Evolutionary conservation across 2,329 filamentous ascomycete species (phyloP), one percentile per base, ranked within the genome.

Genomic region (Fusarium illudens): DNA sequence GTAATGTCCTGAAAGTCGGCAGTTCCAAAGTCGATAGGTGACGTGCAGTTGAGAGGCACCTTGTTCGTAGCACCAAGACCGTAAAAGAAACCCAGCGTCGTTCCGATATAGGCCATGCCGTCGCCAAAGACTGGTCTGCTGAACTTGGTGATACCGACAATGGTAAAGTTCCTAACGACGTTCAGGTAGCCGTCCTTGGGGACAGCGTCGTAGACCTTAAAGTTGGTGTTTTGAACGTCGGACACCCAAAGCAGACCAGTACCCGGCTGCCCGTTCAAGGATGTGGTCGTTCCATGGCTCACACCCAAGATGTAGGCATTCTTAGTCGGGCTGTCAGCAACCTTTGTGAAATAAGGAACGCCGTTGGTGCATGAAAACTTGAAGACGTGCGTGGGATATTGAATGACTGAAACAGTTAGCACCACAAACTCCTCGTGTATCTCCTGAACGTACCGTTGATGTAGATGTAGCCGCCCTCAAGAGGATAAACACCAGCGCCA

Each of bases 41-140:
- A 77, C 0, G 84, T 84, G 70, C 86, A 89, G 71, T 87, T 85
- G 3, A 89, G 75, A 0, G 86, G 82, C 4, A 80, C 70, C 36
- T 84, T 87, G 27, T 85, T 84, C 0, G 86, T 85, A 0, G 85
- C 84, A 1, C 86, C 86, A 57, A 86, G 87, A 2, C 80, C 86
- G 29, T 87, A 87, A 19, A 89, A 71, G 57, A 77, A 82, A 4
- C 86, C 87, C 22, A 78, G 75, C 3, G 77, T 83, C 1, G 83
- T 85, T 10, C 84, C 84, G n/a, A 88, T 73, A 62, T 88, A 89
- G 3, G 83, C 81, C 58, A 83, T 81, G 0, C 84, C 85, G 59
- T 89, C 80, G 7, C 86, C 86, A 58, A 89, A 88, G 3, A 86
- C 84, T 2, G 86, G 84, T 2, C 86, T 80, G 4, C 83, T 84